A percentile compares a stretch with the other conserved stretches of the same genome.
These are phyloP conservation scores for Leucoagaricus sp. DNA, from an alignment of 1,284 basidiomycete species.

Conservation along the genomic window DNA sequence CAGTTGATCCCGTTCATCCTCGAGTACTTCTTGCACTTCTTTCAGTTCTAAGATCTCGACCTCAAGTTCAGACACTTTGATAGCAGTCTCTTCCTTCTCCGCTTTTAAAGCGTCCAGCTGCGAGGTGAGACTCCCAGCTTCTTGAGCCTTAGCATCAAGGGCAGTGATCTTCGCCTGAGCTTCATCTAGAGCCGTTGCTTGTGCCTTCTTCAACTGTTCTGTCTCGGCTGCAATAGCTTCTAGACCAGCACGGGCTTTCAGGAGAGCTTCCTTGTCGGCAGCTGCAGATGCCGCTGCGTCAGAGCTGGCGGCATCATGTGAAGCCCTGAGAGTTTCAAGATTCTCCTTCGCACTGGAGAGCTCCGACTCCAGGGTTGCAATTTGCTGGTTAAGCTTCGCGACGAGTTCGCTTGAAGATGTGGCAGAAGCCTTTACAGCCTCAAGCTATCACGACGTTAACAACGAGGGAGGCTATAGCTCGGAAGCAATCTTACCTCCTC, in stretches of 20 bases:
- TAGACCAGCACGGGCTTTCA: slow-evolving; percentile 65
- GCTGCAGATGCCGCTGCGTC: slow-evolving; percentile 51
- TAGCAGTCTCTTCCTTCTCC: slow-evolving; percentile 75
- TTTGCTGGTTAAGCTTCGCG: slow-evolving; percentile 49
- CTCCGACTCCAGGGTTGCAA: slow-evolving; percentile 52
- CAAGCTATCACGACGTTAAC: slow-evolving; percentile 44
- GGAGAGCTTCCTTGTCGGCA: slow-evolving; percentile 61
- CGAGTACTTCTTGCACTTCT: slow-evolving; percentile 65
- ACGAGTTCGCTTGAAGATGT: slow-evolving; percentile 46
- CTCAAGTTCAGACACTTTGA: slow-evolving; percentile 78
- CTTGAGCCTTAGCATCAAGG: slow-evolving; percentile 46
- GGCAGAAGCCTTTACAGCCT: slow-evolving; percentile 43
- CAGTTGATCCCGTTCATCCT: slow-evolving; percentile 55
- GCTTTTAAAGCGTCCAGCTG: slow-evolving; percentile 58
- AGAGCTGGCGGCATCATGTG: slow-evolving; percentile 44
- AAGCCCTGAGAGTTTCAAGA: slow-evolving; percentile 50
- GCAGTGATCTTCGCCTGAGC: slow-evolving; percentile 44
- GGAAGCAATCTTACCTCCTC: slow-evolving; percentile 47
- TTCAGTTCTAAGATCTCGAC: slow-evolving; percentile 78
- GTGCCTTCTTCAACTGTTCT: slow-evolving; percentile 50
- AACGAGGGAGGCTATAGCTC: slow-evolving; percentile 3
- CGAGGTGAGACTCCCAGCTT: slow-evolving; percentile 45
- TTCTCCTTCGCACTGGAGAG: slow-evolving; percentile 52
- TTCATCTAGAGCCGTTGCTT: slow-evolving; percentile 49
- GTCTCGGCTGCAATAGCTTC: slow-evolving; percentile 56